These are phyloP conservation scores for Heliamphora pulchella DNA, from an alignment of 179 eudicot genomes.

Conservation along the genomic window DNA sequence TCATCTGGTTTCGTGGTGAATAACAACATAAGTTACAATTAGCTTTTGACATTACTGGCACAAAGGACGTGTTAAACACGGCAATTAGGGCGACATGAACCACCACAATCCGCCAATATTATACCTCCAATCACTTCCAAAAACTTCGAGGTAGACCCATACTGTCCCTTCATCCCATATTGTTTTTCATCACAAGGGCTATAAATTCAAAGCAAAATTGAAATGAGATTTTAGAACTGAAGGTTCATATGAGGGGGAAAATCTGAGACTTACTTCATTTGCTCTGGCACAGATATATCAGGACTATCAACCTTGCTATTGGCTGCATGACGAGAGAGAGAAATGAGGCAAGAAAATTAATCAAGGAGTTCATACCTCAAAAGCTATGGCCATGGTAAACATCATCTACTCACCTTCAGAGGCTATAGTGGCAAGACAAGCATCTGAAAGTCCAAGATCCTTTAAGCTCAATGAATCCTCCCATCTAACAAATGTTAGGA, in stretches of 20 bases:
- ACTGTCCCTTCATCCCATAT: not conserved
- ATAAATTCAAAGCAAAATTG: constrained; percentile 2
- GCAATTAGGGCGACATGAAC: not conserved
- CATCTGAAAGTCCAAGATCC: constrained; percentile 80
- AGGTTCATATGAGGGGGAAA: not conserved
- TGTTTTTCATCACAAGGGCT: constrained; percentile 9
- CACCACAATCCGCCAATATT: not conserved
- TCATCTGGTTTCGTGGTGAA: constrained; percentile 29
- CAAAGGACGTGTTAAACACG: constrained; percentile 4
- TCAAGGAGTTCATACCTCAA: not conserved
- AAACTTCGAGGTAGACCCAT: constrained; percentile 16
- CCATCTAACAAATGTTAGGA: constrained; percentile 49
- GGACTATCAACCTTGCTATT: constrained; percentile 14
- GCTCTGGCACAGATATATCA: constrained; percentile 12
- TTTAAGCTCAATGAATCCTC: constrained; percentile 64
- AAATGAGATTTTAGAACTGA: not conserved
- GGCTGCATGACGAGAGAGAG: constrained; percentile 17
- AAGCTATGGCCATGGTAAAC: not conserved
- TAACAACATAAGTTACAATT: not conserved
- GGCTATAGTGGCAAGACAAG: constrained; percentile 68
- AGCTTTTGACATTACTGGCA: not conserved
- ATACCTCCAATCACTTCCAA: constrained; percentile 18
- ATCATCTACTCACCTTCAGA: constrained; percentile 59
- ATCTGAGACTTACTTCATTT: constrained; percentile 22
- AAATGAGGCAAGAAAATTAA: not conserved